Evolutionary conservation across 2,329 filamentous ascomycete species (phyloP).

Genomic region (Nemania sp.): DNA sequence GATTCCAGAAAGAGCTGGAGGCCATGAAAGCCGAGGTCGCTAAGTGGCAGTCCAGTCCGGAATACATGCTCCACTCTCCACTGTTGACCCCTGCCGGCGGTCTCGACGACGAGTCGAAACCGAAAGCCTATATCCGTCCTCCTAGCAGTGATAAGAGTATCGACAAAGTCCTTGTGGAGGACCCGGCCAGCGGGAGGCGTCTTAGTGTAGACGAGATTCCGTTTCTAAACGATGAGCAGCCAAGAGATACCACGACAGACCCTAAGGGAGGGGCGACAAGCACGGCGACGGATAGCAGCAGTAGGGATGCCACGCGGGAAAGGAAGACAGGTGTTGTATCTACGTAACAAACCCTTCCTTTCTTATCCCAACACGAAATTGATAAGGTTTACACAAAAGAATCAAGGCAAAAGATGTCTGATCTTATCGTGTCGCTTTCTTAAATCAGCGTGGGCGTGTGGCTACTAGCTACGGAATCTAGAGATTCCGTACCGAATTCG

Average conservation of each 20-base stretch:
- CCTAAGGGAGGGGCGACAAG: slow-evolving; percentile 44
- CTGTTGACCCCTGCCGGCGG: slow-evolving; percentile 53
- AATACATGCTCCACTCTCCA: slow-evolving; percentile 57
- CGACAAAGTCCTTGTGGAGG: slow-evolving; percentile 44
- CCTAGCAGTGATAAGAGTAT: slow-evolving; percentile 28
- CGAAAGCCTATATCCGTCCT: slow-evolving; percentile 29
- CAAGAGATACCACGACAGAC: slow-evolving; percentile 30
- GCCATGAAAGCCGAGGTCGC: slow-evolving; percentile 87
- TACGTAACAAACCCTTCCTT: slow-evolving; percentile 5
- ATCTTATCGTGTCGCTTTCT: not conserved
- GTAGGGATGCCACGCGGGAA: slow-evolving; percentile 61
- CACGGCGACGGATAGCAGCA: slow-evolving; percentile 59
- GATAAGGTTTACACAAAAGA: not conserved
- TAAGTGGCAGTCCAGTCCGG: slow-evolving; percentile 80
- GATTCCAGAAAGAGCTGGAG: slow-evolving; percentile 97
- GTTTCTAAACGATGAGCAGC: slow-evolving; percentile 63
- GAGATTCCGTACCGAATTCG: not conserved
- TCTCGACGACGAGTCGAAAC: slow-evolving; percentile 40
- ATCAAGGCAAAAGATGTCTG: not conserved
- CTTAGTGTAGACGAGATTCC: slow-evolving; percentile 67
- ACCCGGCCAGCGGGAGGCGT: slow-evolving; percentile 45
- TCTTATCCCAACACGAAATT: not conserved
- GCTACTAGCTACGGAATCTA: slow-evolving; percentile 2
- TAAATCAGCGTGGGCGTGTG: not conserved
- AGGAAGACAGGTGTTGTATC: slow-evolving; percentile 55